A percentile compares a stretch with the other conserved stretches of the same genome.
Conservation (phyloP, 257 asterid genomes). For the Plectranthus barbatus region DNA sequence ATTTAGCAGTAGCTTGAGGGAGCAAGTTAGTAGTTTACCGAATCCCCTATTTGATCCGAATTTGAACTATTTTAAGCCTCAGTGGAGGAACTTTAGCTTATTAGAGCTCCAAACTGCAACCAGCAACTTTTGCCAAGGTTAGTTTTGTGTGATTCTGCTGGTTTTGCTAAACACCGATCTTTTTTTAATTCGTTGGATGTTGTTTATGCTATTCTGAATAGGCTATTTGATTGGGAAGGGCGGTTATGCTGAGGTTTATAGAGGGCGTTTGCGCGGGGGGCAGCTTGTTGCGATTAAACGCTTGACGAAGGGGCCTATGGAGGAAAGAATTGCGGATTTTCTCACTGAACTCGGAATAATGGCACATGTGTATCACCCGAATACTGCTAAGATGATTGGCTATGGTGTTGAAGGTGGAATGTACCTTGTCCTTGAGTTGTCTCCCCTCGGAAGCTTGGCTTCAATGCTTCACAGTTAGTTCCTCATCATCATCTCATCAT, state of each 20-base stretch:
- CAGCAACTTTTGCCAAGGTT: slow-evolving; percentile 66
- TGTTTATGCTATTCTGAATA: slow-evolving; percentile 8
- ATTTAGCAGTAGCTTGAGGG: slow-evolving; percentile 68
- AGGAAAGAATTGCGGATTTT: slow-evolving; percentile 70
- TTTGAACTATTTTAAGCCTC: slow-evolving; percentile 74
- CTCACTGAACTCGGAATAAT: slow-evolving; percentile 88
- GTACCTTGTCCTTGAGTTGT: slow-evolving; percentile 83
- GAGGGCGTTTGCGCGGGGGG: slow-evolving; percentile 62
- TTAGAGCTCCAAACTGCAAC: slow-evolving; percentile 75
- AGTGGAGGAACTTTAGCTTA: slow-evolving; percentile 66
- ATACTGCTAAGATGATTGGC: slow-evolving; percentile 85
- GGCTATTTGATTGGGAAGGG: slow-evolving; percentile 85
- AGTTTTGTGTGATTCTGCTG: background rate
- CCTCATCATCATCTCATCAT: background rate
- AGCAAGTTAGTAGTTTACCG: slow-evolving; percentile 22
- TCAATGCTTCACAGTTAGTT: slow-evolving; percentile 85
- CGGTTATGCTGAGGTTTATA: slow-evolving; percentile 86
- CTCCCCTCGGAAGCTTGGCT: slow-evolving; percentile 91
- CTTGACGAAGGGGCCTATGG: slow-evolving; percentile 47
- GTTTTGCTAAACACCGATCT: background rate
- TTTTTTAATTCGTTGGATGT: background rate
- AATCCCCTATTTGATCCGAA: slow-evolving; percentile 33
- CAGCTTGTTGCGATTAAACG: slow-evolving; percentile 81
- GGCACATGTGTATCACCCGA: slow-evolving; percentile 94
- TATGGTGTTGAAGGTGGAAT: slow-evolving; percentile 92